Evolutionary conservation across 1,284 basidiomycete genomes (phyloP), one percentile per base, ranked within the genome.

Genomic region (Fomitopsis betulina): DNA sequence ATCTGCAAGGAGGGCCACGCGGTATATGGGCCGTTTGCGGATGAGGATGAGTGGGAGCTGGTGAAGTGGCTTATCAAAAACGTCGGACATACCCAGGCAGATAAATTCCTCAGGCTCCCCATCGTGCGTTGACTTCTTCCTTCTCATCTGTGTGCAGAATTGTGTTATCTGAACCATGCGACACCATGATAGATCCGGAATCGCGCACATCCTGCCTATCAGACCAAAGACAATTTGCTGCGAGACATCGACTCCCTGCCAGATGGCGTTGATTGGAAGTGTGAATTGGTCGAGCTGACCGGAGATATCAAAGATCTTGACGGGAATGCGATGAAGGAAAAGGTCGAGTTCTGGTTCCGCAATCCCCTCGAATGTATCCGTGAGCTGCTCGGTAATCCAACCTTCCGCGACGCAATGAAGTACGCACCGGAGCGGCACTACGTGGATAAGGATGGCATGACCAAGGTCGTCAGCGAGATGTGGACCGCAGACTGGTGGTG

Each of bases 401-500:
- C 56, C 1, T 75, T 76, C 51, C 21, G 58, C 1, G 63, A 70
- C 0, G 9, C 60, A 4, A 64, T 75, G 37, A 43, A 47, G 3
- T 77, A 72, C 52, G 63, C 58, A 47, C 76, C 75, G 0, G 64
- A 70, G 38, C 62, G 62, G 5, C 55, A 72, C 1, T 78, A 68
- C 53, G 56, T 52, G 0, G 69, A 77, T 40, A 33, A 17, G 0
- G 57, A 64, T 0, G 67, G 66, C 0, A 62, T 38, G 3, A 60
- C 61, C 3, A 64, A 68, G 0, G 57, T 70, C 1, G 72, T 70
- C 49, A 61, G 68, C 33, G 73, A 80, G 55, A 78, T 76, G 73
- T 75, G 72, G 70, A 78, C 75, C 0, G 71, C 53, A 0, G 68
- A 77, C 19, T 79, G 76, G 77, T 79, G 76, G 74, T 75, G 70